Evolutionary conservation across 2,329 filamentous ascomycete species (phyloP).

Genomic region (Diplodia sapinea): DNA sequence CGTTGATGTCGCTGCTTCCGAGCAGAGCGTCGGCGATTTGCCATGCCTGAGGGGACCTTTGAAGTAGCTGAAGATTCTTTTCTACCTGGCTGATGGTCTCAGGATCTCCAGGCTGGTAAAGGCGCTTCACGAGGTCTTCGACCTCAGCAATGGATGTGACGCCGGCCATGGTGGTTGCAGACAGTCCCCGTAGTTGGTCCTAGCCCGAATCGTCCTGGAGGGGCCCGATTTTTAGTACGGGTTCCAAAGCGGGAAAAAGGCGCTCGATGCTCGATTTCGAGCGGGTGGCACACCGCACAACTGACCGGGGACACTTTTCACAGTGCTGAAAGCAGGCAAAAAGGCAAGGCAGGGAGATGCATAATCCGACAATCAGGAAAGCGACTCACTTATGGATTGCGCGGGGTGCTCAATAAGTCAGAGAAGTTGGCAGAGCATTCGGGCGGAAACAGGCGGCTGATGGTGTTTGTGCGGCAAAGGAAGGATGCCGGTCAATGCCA

Average conservation of each 20-base stretch:
- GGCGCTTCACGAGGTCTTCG: conserved; percentile 55
- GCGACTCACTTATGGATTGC: not conserved
- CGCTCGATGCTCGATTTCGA: not conserved
- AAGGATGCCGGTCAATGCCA: conserved; percentile 24
- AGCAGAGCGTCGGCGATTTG: conserved; percentile 79
- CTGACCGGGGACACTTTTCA: not conserved
- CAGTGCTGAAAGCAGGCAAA: not conserved
- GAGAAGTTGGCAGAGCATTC: not conserved
- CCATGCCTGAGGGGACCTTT: conserved; percentile 84
- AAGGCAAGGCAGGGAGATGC: not conserved
- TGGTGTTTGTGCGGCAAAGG: conserved; percentile 10
- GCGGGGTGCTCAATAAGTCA: not conserved
- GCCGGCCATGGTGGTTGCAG: conserved; percentile 11
- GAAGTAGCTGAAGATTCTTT: conserved; percentile 76
- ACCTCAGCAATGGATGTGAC: conserved; percentile 40
- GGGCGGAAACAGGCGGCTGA: not conserved
- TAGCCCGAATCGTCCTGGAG: not conserved
- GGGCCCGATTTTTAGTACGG: not conserved
- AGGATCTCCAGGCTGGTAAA: conserved; percentile 57
- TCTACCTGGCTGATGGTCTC: conserved; percentile 64
- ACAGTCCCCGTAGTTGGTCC: not conserved
- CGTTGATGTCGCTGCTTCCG: conserved; percentile 69
- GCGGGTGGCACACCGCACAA: not conserved
- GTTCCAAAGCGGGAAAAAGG: not conserved
- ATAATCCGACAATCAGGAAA: not conserved